These are phyloP conservation scores for Luvunga scandens DNA, from an alignment of 345 rosid species.

Conservation along the genomic window DNA sequence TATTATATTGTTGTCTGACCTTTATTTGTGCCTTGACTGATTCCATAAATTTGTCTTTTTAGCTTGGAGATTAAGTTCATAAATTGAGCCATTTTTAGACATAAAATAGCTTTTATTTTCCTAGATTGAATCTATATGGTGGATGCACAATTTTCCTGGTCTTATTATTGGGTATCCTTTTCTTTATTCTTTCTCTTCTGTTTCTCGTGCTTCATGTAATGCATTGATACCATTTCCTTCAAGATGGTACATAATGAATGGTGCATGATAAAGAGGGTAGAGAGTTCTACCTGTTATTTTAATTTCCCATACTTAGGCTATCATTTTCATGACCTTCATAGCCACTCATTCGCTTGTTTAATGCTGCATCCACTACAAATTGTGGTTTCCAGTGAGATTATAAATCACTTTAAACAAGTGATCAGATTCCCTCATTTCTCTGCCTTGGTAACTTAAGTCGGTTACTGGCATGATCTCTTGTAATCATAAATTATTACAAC, in stretches of 20 bases:
- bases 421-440: background rate
- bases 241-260: background rate
- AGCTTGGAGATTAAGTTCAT: background rate
- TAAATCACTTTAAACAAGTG: background rate
- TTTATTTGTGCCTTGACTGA: constrained; percentile 12
- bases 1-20: background rate
- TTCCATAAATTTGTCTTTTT: constrained; percentile 12
- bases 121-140: background rate
- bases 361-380: background rate
- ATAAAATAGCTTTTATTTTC: background rate
- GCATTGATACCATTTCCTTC: background rate
- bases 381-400: background rate
- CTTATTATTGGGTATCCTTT: background rate
- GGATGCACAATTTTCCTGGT: background rate
- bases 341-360: background rate
- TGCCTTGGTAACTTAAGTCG: background rate
- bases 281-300: too few species aligned
- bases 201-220: background rate
- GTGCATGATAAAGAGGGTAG: background rate
- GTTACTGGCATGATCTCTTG: background rate
- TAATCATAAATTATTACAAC: background rate
- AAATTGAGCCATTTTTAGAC: background rate
- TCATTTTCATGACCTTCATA: background rate
- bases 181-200: background rate
- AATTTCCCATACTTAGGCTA: background rate